Evolutionary conservation across 2,329 filamentous ascomycete genomes (phyloP), one percentile per base, ranked within the genome.

Genomic region (Colletotrichum sublineola): DNA sequence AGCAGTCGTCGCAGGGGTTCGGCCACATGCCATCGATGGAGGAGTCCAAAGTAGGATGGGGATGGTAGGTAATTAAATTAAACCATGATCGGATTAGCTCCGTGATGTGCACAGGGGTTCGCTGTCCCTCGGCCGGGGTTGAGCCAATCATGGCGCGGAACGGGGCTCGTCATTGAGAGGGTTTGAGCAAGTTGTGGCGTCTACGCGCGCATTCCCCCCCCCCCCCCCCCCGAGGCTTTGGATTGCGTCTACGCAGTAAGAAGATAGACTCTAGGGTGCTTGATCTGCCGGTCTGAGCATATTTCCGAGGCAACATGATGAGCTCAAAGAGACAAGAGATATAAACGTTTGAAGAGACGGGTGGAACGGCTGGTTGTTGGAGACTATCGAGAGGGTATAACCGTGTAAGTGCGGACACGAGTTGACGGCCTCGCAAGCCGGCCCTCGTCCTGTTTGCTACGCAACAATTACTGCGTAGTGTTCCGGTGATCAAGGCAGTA

Each of bases 111-210:
- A 53, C 66, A 72, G 69, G 68, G 69, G 40, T 33, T 38, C 55
- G 53, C 29, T 72, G 69, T 18, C 55, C 40, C 38, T 14, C 7
- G n/a, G 24, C 29, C 12, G 7, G 12, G 12, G 5, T 8, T 3
- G 14, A n/a, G 15, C 69, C 66, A 72, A 72, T 72, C 58, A 69
- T 18, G 24, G 11, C 12, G 5, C 11, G 0, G 31, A 11, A 15
- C 7, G 24, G 11, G 31, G 38, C 12, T 46, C 71, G 67, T 62
- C 67, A 71, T 74, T 84, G 84, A 83, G 84, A 79, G 80, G 78
- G 78, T 86, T 86, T 86, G 85, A 86, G 84, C 85, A 86, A 82
- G 77, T 86, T 86, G 79, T 83, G 78, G 79, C 77, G 75, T 76
- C 44, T 46, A 66, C 57, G 68, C 65, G 36, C 44, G 48, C 46